Evolutionary conservation across 1,139 yeast genomes (phyloP).

Genomic region (Geotrichum histeridarum): DNA sequence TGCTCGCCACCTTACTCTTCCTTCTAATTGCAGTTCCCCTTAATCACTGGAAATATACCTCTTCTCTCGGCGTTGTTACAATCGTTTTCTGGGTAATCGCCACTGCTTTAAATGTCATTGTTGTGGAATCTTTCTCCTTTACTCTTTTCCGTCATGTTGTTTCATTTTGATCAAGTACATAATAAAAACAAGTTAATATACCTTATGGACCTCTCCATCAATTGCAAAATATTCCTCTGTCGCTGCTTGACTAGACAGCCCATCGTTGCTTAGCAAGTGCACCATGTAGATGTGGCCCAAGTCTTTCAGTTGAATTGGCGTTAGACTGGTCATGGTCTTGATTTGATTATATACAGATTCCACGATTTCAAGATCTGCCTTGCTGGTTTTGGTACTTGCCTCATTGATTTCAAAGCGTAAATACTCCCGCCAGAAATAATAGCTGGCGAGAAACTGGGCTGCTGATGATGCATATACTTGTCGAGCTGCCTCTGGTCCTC

Average conservation of each 20-base stretch:
- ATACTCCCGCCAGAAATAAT: slow-evolving; percentile 35
- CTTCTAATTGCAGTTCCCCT: slow-evolving; percentile 53
- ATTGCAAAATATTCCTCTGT: slow-evolving; percentile 17
- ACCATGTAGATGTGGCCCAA: slow-evolving; percentile 36
- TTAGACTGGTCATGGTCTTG: slow-evolving; percentile 22
- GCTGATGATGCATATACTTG: slow-evolving; percentile 24
- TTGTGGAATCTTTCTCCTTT: slow-evolving; percentile 7
- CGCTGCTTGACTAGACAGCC: slow-evolving; percentile 5
- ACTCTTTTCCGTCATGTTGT: neutral
- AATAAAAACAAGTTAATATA: neutral
- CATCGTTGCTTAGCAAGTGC: slow-evolving; percentile 25
- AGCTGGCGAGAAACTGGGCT: slow-evolving; percentile 26
- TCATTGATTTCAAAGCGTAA: slow-evolving; percentile 33
- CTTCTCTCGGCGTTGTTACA: slow-evolving; percentile 50
- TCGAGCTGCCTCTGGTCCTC: slow-evolving; percentile 27
- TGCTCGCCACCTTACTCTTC: slow-evolving; percentile 51
- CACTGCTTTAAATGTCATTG: slow-evolving; percentile 30
- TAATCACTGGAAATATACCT: slow-evolving; percentile 62
- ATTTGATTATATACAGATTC: slow-evolving; percentile 15
- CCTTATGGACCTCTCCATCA: slow-evolving; percentile 13
- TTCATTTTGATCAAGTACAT: neutral
- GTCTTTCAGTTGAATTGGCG: slow-evolving; percentile 30
- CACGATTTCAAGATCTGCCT: slow-evolving; percentile 8
- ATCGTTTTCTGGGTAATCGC: slow-evolving; percentile 53
- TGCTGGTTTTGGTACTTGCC: slow-evolving; percentile 1